These are phyloP conservation scores for Penicillium sp. DNA, from an alignment of 2,329 filamentous ascomycete species.

Conservation along the genomic window DNA sequence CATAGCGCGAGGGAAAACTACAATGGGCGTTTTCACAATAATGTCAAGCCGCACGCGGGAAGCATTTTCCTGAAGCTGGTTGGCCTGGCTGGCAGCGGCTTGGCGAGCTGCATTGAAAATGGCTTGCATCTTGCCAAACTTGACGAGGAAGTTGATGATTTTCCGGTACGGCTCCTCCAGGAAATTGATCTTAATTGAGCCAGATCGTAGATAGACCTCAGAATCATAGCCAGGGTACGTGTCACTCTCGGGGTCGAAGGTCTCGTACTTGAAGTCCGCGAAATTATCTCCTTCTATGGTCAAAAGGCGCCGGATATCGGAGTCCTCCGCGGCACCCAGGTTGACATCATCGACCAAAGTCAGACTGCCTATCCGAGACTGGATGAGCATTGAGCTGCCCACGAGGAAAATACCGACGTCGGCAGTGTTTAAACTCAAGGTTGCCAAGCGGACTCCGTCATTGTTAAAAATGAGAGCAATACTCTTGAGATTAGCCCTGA, in stretches of 20 bases:
- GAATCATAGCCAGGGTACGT: constrained; percentile 93
- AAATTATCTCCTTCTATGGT: constrained; percentile 95
- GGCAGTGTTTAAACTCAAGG: constrained; percentile 85
- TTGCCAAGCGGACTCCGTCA: constrained; percentile 91
- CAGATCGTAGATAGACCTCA: constrained; percentile 83
- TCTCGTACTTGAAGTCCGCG: constrained; percentile 96
- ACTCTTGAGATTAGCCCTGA: constrained; percentile 90
- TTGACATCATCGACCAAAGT: constrained; percentile 92
- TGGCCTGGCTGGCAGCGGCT: constrained; percentile 90
- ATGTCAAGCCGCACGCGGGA: constrained; percentile 93
- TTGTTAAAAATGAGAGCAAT: constrained; percentile 96
- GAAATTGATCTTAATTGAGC: constrained; percentile 96
- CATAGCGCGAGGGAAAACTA: constrained; percentile 84
- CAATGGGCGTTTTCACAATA: constrained; percentile 88
- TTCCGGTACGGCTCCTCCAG: constrained; percentile 96
- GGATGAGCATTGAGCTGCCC: constrained; percentile 82
- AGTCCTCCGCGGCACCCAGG: constrained; percentile 76
- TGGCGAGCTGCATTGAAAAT: constrained; percentile 96
- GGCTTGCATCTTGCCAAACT: constrained; percentile 99
- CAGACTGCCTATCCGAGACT: constrained; percentile 80
- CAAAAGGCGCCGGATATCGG: constrained; percentile 78
- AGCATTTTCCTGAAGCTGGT: constrained; percentile 84
- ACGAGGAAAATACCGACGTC: constrained; percentile 87
- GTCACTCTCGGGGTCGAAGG: constrained; percentile 73
- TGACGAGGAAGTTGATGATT: constrained; percentile 96